Conservation (phyloP, 2,329 filamentous ascomycete species). For the Claviceps sp. region DNA sequence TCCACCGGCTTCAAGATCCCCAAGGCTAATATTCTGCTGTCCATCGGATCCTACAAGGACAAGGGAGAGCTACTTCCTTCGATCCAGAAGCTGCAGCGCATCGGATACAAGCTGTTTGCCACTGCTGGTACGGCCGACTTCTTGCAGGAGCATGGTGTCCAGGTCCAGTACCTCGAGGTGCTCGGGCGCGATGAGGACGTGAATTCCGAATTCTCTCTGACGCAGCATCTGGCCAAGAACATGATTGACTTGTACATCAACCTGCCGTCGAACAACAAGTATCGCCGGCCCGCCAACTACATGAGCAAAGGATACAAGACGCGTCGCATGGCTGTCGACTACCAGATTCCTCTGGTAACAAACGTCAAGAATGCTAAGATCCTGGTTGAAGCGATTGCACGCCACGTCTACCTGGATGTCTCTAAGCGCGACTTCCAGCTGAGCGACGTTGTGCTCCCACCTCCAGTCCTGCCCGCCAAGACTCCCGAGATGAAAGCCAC, state of each 20-base stretch:
- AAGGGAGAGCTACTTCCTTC: constrained; percentile 96
- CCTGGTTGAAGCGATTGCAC: constrained; percentile 81
- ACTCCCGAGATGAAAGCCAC: constrained; percentile 47
- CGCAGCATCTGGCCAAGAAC: constrained; percentile 93
- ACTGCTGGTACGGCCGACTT: constrained; percentile 96
- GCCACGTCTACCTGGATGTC: constrained; percentile 76
- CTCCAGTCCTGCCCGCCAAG: constrained; percentile 44
- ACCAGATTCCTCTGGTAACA: constrained; percentile 92
- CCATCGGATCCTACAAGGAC: constrained; percentile 94
- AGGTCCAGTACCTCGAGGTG: constrained; percentile 86
- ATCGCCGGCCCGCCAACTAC: constrained; percentile 91
- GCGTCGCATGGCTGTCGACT: constrained; percentile 91
- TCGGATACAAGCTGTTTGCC: constrained; percentile 92
- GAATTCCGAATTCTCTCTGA: constrained; percentile 92
- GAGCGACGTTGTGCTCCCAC: constrained; percentile 70
- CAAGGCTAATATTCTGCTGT: constrained; percentile 88
- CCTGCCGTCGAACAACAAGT: constrained; percentile 95
- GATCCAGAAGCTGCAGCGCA: constrained; percentile 72
- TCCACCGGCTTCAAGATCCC: constrained; percentile 95
- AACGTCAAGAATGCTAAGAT: constrained; percentile 99
- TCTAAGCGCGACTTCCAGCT: constrained; percentile 81
- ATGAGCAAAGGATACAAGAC: constrained; percentile 97
- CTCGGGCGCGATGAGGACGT: constrained; percentile 70
- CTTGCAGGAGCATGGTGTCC: constrained; percentile 80
- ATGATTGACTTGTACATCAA: constrained; percentile 99